phyloP scores from a whole-genome alignment of 75 land plant genomes.

The Ceratopteris richardii region DNA sequence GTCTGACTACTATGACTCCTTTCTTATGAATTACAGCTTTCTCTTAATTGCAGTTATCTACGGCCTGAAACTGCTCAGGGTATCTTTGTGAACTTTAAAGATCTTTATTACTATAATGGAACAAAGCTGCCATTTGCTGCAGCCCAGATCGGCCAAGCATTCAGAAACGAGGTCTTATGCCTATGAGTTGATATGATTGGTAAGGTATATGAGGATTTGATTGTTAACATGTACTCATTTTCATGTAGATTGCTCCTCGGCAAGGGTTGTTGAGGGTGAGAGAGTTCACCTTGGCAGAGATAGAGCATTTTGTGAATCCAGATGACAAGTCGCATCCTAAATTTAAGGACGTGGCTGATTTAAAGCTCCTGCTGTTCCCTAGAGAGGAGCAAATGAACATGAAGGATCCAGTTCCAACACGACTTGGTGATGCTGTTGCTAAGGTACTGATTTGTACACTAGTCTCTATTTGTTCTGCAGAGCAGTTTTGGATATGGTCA shows the following conservation, averaged over 20 bases:
- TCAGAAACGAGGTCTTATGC: conserved; percentile 74
- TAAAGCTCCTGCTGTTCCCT: conserved; percentile 79
- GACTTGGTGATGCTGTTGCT: conserved; percentile 74
- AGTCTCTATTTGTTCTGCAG: neutral
- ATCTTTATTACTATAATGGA: conserved; percentile 74
- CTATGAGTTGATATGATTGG: no score
- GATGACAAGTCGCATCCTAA: conserved; percentile 89
- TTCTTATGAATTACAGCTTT: no score
- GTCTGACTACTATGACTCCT: no score
- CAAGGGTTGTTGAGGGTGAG: conserved; percentile 90
- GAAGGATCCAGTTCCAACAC: conserved; percentile 39
- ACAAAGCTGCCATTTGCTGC: conserved; percentile 94
- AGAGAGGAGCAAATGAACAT: conserved; percentile 65
- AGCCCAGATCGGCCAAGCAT: conserved; percentile 96
- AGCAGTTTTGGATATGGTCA: neutral
- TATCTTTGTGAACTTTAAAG: conserved; percentile 93
- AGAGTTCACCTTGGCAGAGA: conserved; percentile 93
- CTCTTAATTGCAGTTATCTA: conserved; percentile 50
- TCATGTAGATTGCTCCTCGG: conserved; percentile 77
- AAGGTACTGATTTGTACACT: conserved; percentile 46
- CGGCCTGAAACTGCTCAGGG: conserved; percentile 99
- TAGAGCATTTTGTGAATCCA: conserved; percentile 96
- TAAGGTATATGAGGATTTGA: neutral
- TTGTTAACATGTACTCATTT: neutral
- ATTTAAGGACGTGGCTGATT: conserved; percentile 62